Conservation (phyloP, 352 stramenopile species). For the Albugo laibachii region DNA sequence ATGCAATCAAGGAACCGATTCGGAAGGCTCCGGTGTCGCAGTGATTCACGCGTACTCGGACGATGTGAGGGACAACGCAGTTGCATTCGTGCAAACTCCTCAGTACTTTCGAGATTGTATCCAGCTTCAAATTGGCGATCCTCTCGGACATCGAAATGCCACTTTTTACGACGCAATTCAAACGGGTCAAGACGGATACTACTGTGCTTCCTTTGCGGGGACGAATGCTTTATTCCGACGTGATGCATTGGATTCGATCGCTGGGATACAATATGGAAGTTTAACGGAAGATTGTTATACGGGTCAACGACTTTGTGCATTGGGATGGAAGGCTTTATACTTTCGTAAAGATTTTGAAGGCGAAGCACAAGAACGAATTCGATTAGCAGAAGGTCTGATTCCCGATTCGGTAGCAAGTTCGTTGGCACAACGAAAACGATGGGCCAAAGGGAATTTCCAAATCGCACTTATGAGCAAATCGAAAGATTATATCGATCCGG, state of each 20-base stretch:
- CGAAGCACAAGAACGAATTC: conserved; percentile 19
- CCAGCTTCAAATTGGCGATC: conserved; percentile 22
- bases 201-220: conserved; percentile 23
- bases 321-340: conserved; percentile 26
- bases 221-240: conserved; percentile 33
- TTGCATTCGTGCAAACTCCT: conserved; percentile 24
- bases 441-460: conserved; percentile 20
- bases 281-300: conserved; percentile 34
- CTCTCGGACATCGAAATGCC: conserved; percentile 21
- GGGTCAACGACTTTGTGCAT: conserved; percentile 15
- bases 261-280: conserved; percentile 25
- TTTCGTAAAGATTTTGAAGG: conserved; percentile 30
- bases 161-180: conserved; percentile 28
- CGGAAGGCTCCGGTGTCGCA: conserved; percentile 8
- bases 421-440: conserved; percentile 15
- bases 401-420: conserved; percentile 19
- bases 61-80: conserved; percentile 18
- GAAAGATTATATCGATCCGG: conserved; percentile 19
- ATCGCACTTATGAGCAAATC: conserved; percentile 26
- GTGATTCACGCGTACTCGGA: conserved; percentile 16
- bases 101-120: conserved; percentile 23
- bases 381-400: conserved; percentile 19
- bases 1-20: conserved; percentile 12
- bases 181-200: conserved; percentile 22
- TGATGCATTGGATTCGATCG: conserved; percentile 23